Evolutionary conservation across 352 stramenopile species (phyloP).

Genomic region (Phytophthora fragariaefolia): DNA sequence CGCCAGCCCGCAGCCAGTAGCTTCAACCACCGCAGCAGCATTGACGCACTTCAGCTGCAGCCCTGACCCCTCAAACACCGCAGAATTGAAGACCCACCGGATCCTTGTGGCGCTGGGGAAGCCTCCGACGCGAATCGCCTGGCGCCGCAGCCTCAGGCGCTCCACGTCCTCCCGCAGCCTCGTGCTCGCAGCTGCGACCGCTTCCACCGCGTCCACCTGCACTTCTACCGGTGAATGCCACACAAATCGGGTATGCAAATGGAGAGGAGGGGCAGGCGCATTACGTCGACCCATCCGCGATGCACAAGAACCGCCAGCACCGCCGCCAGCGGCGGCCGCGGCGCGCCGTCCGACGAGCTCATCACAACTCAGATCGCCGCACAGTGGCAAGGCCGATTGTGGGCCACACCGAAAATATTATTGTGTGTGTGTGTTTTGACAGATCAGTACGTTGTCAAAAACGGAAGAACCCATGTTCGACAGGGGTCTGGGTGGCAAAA

Average conservation of each 20-base stretch:
- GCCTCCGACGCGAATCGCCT: constrained; percentile 31
- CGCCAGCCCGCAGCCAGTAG: constrained; percentile 46
- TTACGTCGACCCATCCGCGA: constrained; percentile 54
- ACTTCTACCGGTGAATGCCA: constrained; percentile 7
- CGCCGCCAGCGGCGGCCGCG: constrained; percentile 15
- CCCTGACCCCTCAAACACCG: neutral
- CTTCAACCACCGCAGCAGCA: constrained; percentile 24
- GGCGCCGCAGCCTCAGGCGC: constrained; percentile 37
- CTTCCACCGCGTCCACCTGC: constrained; percentile 48
- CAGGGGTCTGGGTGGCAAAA: too few relatives aligned
- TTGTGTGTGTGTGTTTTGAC: too few relatives aligned
- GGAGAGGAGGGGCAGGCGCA: neutral
- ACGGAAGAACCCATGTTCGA: too few relatives aligned
- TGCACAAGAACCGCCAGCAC: constrained; percentile 46
- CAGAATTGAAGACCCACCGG: constrained; percentile 23
- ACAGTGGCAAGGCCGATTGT: neutral
- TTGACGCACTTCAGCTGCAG: neutral
- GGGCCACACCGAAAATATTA: neutral
- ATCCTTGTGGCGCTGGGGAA: constrained; percentile 40
- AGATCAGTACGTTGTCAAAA: too few relatives aligned
- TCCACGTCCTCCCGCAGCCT: constrained; percentile 24
- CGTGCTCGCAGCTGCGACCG: constrained; percentile 32
- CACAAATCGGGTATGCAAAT: neutral
- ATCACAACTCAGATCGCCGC: constrained; percentile 1
- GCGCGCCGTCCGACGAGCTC: neutral